A percentile compares a stretch with the other conserved stretches of the same genome.
Conservation (phyloP, 2,329 filamentous ascomycete species). For the Mycosphaerelloides madeirae region DNA sequence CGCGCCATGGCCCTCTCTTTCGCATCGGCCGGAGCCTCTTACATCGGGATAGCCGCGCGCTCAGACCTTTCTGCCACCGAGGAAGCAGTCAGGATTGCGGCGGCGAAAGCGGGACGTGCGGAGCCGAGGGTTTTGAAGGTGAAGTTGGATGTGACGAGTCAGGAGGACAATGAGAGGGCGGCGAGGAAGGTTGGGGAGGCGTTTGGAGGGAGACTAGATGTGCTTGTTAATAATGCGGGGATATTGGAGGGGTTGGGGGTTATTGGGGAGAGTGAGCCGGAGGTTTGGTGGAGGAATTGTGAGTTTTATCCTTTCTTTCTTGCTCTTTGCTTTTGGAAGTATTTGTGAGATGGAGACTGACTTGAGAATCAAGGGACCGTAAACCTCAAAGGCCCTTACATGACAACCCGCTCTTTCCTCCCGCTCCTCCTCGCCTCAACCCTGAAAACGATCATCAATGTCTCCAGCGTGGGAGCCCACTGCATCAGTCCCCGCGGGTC, state of each 20-base stretch:
- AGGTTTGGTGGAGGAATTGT: conserved; percentile 42
- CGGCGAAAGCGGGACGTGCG: conserved; percentile 31
- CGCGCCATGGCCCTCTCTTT: conserved; percentile 52
- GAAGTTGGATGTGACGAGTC: conserved; percentile 39
- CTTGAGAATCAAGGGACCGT: no score
- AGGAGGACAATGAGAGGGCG: conserved; percentile 33
- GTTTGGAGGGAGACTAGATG: conserved; percentile 36
- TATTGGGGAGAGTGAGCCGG: conserved; percentile 22
- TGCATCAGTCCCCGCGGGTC: conserved; percentile 33
- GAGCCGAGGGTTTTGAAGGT: conserved; percentile 41
- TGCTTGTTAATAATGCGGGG: conserved; percentile 49
- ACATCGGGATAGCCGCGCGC: conserved; percentile 52
- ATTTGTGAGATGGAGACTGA: no score
- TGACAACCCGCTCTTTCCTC: conserved; percentile 38
- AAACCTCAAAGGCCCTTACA: conserved; percentile 44
- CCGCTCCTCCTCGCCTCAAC: conserved; percentile 36
- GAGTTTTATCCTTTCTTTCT: conserved; percentile 1
- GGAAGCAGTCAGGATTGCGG: conserved; percentile 33
- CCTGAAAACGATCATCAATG: conserved; percentile 40
- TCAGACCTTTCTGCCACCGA: conserved; percentile 39
- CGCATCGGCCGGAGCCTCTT: conserved; percentile 49
- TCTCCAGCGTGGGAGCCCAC: conserved; percentile 40
- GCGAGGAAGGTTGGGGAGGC: conserved; percentile 28
- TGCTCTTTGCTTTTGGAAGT: conserved; percentile 7
- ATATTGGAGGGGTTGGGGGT: conserved; percentile 15